Base-by-base conservation (phyloP, 441 rosid species). In the Populus hybrid region DNA sequence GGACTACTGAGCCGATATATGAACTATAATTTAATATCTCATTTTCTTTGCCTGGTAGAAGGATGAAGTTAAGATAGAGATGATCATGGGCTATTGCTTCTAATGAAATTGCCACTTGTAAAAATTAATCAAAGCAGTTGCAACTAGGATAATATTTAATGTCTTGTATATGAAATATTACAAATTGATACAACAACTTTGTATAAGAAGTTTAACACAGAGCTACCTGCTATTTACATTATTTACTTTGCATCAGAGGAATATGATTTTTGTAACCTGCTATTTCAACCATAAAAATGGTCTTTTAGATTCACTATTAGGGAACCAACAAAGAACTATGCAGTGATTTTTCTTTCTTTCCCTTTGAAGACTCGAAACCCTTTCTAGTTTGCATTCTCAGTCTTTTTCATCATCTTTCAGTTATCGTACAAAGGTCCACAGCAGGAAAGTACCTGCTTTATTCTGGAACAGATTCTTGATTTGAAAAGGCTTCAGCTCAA, bases 381-480 rank as follows among this genome's bases (percentile, higher is more conserved):
- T 24, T 73, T 76, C 35, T 38, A 21, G 36, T 4, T 32, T 67
- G 36, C 57, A 23, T 74, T 79, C 50, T 76, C 73, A 61, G 7
- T 68, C 69, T 26, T 70, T 9, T 82, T 19, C 61, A 75, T 80
- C 36, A 46, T 77, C 61, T 78, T 83, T 75, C 86, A 88, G 88
- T 78, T 76, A 78, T 74, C 75, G 63, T 40, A 24, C 21, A 46
- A 83, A 75, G 79, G 79, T 70, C 80, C 70, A 77, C 75, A 80
- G 73, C 86, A 84, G 83, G 90, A 84, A 78, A 86, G 87, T 42
- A 73, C 75, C 61, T 75, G 86, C 75, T 86, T 79, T 81, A 84
- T 92, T 77, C 73, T 89, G 87, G 91, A 85, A 78, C 97, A 95
- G 84, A 91, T 93, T 83, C 89, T 90, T 73, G 91, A 91, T 79